phyloP scores from a whole-genome alignment of 75 land plant genomes.

The Chamaecyparis obtusa region DNA sequence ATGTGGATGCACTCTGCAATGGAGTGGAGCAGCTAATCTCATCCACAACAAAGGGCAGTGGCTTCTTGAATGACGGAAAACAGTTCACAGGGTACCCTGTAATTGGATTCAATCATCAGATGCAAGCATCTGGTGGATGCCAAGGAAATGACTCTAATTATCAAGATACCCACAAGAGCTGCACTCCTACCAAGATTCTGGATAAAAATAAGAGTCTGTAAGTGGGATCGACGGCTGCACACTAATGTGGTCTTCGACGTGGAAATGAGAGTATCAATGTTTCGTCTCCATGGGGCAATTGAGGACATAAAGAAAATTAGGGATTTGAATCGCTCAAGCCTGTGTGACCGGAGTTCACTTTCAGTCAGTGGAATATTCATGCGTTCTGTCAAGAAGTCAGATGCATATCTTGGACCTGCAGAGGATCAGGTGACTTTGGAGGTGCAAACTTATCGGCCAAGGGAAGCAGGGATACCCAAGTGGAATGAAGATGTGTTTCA shows the following conservation, averaged over 20 bases:
- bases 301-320: too few species aligned
- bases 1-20: neutral
- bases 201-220: neutral
- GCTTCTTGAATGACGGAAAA: neutral
- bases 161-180: neutral
- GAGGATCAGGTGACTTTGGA: neutral
- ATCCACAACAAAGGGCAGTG: neutral
- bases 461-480: too few species aligned
- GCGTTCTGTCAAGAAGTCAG: neutral
- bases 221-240: neutral
- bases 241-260: neutral
- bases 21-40: neutral
- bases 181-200: neutral
- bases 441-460: too few species aligned
- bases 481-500: too few species aligned
- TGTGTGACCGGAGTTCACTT: neutral
- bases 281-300: neutral
- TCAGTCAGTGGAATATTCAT: neutral
- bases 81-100: neutral
- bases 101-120: neutral
- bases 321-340: too few species aligned
- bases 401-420: neutral
- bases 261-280: neutral
- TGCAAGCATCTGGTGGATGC: conserved; percentile 4
- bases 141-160: neutral